Evolutionary conservation across 163 green algal species (phyloP), one percentile per base, ranked within the genome.

Genomic region (Prototheca stagnorum): DNA sequence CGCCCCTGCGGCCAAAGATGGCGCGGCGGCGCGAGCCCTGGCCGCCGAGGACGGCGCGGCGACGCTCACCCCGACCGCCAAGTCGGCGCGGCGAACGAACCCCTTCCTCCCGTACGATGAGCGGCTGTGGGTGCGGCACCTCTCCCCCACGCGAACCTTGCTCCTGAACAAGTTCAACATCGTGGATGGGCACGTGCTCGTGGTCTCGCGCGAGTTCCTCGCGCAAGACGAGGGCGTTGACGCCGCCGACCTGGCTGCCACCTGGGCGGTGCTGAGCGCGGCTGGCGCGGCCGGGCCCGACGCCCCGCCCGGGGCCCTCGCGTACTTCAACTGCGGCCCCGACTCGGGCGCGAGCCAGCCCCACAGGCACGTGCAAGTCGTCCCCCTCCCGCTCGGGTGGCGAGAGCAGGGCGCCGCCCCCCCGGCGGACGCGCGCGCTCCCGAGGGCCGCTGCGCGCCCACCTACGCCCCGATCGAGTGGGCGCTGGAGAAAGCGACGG

Each of bases 91-190:
- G 12, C 12, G 11, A 9, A 37, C 11, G 35, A 88, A 92, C 62
- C 82, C 82, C 1, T 92, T 92, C 54, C 52, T 82, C 29, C 79
- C 79, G 0, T 82, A 82, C n/a, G 79, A 92, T 6, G 44, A 72
- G 31, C 63, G 39, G 1, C 61, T 90, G 20, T 79, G 57, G 62
- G 77, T 88, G 43, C 17, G 15, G 0, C 54, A 84, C 47, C 50
- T 91, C 22, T 73, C 55, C 3, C 25, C n/a, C 5, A 75, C 56
- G 9, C 85, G 94, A 63, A 77, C 57, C 2, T 64, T 92, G 28
- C 68, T 93, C 42, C 78, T 95, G 1, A 95, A 95, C 70, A 95
- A 95, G 56, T 95, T 92, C 56, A 92, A 93, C 39, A 72, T 95
- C 3, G 76, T 92, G 36, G 44, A 57, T 1, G 63, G 80, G 39